These are phyloP conservation scores for Bruguiera sexangula DNA, from an alignment of 345 rosid genomes.

Conservation along the genomic window DNA sequence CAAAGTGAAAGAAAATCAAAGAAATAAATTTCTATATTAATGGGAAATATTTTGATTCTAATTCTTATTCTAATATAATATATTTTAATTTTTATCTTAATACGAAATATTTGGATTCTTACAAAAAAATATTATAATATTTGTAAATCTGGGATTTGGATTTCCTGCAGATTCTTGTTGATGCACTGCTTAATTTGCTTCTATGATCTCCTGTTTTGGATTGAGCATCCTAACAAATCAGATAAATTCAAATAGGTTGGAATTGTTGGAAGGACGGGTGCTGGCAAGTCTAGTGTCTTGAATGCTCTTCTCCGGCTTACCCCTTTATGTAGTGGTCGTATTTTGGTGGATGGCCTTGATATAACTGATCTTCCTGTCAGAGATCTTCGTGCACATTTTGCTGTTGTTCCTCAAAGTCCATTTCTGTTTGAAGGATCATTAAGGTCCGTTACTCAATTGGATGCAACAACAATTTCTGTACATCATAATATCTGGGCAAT, in stretches of 20 bases:
- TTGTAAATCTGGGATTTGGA: no score
- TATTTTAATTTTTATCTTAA: no score
- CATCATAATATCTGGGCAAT: background rate
- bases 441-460: constrained; percentile 37
- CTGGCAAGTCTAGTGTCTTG: constrained; percentile 87
- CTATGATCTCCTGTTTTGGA: constrained; percentile 2
- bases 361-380: constrained; percentile 59
- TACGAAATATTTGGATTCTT: no score
- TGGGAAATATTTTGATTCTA: no score
- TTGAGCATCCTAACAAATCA: background rate
- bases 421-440: constrained; percentile 82
- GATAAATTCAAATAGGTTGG: constrained; percentile 54
- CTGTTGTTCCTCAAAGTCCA: constrained; percentile 92
- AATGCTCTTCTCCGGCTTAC: constrained; percentile 81
- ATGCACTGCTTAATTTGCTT: constrained; percentile 3
- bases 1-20: no score
- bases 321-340: constrained; percentile 55
- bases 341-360: constrained; percentile 68
- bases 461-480: background rate
- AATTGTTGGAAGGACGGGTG: constrained; percentile 91
- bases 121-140: no score
- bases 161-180: background rate
- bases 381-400: constrained; percentile 70
- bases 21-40: no score
- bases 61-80: no score